Base-by-base conservation (phyloP, 192 early-diverging fungal species). In the Umbelopsis ramanniana region DNA sequence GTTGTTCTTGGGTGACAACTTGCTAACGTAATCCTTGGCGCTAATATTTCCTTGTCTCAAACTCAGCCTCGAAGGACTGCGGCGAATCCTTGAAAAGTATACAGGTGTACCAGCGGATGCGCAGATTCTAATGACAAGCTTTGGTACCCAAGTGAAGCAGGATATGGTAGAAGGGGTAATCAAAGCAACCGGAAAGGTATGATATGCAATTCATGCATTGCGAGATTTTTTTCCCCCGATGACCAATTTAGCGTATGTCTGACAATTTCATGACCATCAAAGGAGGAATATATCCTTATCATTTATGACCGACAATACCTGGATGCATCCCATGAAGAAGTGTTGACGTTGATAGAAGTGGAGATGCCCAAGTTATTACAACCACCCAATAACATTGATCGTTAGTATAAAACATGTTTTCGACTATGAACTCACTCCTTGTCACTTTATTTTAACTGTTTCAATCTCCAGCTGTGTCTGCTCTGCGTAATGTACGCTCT, bases 61-160 rank as follows among this genome's bases (percentile, higher is more conserved):
- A 66, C 66, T 22, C 71, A 82, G 81, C 2, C 37, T 82, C 26
- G 72, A 74, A 21, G 55, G 67, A 15, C 52, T 82, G 14, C 73
- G 79, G 46, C 45, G 40, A 48, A 72, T 73, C 47, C 33, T 82
- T 33, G 86, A 87, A 63, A 75, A 73, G 70, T 70, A 71, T 29
- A 80, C 82, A 38, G 79, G 79, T 21, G 75, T 87, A 24, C 81
- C 84, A 29, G 70, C 72, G 22, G 57, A 63, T 46, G 82, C 76
- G 23, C 86, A 87, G 63, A 87, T 87, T 60, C 52, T 87, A 50
- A 84, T 87, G 82, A 87, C 86, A 6, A 79, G 79, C 66, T 74
- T 74, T 70, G 86, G 86, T 4, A 69, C 77, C 19, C 81, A 82
- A 67, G 78, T 87, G 24, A 83, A 82, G 72, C 68, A 76, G 17